Evolutionary conservation across 2,329 filamentous ascomycete genomes (phyloP).

Genomic region (Nothopassalora personata): DNA sequence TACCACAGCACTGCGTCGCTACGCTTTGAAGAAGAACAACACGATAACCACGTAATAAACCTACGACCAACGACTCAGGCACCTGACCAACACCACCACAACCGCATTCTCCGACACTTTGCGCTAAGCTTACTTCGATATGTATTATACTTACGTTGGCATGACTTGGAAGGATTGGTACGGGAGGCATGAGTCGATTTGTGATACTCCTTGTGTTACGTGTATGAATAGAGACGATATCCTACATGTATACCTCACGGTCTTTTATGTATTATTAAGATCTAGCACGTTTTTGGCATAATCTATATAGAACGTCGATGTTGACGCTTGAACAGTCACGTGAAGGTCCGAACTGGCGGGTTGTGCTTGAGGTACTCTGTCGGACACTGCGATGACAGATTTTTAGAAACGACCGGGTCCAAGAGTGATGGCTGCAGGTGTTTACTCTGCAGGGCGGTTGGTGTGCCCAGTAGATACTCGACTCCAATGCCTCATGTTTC

Average conservation of each 20-base stretch:
- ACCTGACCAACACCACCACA: not conserved
- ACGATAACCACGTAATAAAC: not conserved
- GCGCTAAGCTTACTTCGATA: not conserved
- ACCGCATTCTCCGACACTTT: not conserved
- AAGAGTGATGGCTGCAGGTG: no score
- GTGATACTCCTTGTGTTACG: constrained; percentile 2
- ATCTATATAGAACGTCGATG: not conserved
- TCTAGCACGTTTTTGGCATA: not conserved
- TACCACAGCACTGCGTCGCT: not conserved
- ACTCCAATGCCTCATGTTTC: not conserved
- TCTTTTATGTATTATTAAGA: not conserved
- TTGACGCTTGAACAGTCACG: not conserved
- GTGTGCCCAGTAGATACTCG: not conserved
- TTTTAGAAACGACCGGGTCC: not conserved
- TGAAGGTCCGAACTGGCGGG: not conserved
- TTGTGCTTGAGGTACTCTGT: no score
- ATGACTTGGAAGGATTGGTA: constrained; percentile 4
- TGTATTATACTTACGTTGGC: constrained; percentile 8
- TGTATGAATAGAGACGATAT: constrained; percentile 4
- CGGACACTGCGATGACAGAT: not conserved
- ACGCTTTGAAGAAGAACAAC: not conserved
- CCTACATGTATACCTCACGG: constrained; percentile 1
- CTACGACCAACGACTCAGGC: not conserved
- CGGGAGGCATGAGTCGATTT: not conserved
- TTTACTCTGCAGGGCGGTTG: no score